Base-by-base conservation (phyloP, 225 moss, liverwort and hornwort species). In the Polytrichum commune region DNA sequence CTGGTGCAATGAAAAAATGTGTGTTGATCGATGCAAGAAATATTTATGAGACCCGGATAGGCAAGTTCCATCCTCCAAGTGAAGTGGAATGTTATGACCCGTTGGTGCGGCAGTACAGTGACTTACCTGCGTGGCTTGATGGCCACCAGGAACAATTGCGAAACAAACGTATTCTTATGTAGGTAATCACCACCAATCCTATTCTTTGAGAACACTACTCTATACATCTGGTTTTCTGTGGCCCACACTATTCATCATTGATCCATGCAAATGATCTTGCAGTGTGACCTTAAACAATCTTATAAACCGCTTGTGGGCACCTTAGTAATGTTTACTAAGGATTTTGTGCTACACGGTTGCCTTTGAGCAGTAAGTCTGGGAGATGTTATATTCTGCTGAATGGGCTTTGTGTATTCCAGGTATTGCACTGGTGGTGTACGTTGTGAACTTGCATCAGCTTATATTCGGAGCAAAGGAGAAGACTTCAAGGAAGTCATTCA, bases 371-470 rank as follows among this genome's bases (percentile, higher is more conserved):
- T 46, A 46, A 46, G 16, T 46, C 3, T 13, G 46, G 46, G 13
- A 46, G 10, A 0, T 3, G 46, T 60, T 60, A 25, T 23, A 7
- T 60, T n/a, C n/a, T n/a, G 68, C 77, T 77, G 60, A 77, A 63
- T 71, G 25, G 29, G 20, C 6, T 4, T 64, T 18, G 60, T 30
- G 22, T 73, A 54, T 58, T 67, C 72, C 86, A 96, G 95, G 95
- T 96, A 98, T 69, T 98, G 98, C 76, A 98, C 98, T 29, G 98
- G 98, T 71, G 98, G 98, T 65, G 92, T 98, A 19, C 88, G 98
- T 24, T 98, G 98, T 72, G 98, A 98, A 78, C 83, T 98, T 71
- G 98, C 93, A 72, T 98, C 98, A 69, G 91, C 98, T 22, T 98
- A 98, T 69, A 72, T 98, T 76, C 93, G 98, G 30, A 86, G 85